phyloP scores from a whole-genome alignment of 2,329 filamentous ascomycete species.

The Botrytis sinoallii region DNA sequence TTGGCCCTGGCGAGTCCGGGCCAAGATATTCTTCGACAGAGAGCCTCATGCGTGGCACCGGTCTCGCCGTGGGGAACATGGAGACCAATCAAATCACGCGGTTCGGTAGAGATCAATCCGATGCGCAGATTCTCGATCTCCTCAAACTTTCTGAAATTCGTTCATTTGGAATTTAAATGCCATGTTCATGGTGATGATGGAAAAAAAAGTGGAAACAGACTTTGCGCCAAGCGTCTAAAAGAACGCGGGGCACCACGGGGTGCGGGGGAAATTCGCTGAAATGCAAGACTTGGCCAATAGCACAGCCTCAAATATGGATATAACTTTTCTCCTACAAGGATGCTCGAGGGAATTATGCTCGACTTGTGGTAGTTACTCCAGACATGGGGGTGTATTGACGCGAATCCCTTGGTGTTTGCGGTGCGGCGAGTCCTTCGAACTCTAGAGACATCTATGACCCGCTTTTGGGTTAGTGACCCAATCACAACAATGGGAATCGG shows the following conservation, averaged over 20 bases:
- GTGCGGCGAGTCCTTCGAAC: neutral
- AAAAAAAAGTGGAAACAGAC: neutral
- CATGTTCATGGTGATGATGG: neutral
- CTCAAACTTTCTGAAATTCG: neutral
- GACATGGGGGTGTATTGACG: neutral
- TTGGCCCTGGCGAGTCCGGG: neutral
- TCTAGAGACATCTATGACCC: neutral
- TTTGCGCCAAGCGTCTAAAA: neutral
- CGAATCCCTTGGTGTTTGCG: neutral
- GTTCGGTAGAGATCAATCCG: neutral
- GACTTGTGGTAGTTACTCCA: neutral
- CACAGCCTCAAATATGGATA: constrained; percentile 7
- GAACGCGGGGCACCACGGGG: constrained; percentile 10
- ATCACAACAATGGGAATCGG: neutral
- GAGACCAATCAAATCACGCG: neutral
- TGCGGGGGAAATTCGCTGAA: neutral
- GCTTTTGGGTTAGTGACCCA: neutral
- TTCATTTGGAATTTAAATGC: neutral
- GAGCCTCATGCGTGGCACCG: neutral
- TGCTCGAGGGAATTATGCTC: neutral
- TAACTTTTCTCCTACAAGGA: neutral
- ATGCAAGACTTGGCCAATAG: neutral
- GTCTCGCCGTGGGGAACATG: neutral
- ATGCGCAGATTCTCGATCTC: neutral
- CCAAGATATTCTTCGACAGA: neutral